Percentiles rank a stretch among this genome's conserved stretches.
Conservation (phyloP, 2,329 filamentous ascomycete genomes). For the Periconia macrospinosa region DNA sequence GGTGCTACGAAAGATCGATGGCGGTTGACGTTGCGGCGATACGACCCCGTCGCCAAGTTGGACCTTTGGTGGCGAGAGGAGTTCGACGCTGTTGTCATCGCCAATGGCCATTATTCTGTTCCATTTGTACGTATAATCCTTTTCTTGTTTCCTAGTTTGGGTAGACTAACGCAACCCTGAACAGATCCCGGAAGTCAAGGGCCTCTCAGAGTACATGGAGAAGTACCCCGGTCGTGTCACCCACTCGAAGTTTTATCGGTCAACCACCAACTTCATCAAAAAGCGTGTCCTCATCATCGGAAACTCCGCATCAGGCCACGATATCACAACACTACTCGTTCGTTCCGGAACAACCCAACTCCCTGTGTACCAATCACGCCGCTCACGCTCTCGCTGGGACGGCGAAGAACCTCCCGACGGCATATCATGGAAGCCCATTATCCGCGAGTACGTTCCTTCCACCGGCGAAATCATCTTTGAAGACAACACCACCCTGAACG, state of each 20-base stretch:
- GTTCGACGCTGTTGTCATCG: conserved; percentile 46
- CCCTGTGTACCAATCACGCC: conserved; percentile 57
- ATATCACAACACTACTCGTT: conserved; percentile 28
- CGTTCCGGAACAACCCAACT: conserved; percentile 26
- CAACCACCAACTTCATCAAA: conserved; percentile 9
- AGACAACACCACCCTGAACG: conserved; percentile 21
- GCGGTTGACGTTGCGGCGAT: conserved; percentile 53
- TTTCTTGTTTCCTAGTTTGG: not conserved
- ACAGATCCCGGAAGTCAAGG: conserved; percentile 52
- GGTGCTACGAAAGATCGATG: conserved; percentile 37
- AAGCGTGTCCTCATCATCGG: conserved; percentile 30
- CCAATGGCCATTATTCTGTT: conserved; percentile 37
- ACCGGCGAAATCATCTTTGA: conserved; percentile 26
- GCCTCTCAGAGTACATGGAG: conserved; percentile 58
- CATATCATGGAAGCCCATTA: conserved; percentile 58
- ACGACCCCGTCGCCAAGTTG: conserved; percentile 47
- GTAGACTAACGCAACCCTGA: not conserved
- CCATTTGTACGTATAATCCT: conserved; percentile 42
- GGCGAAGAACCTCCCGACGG: conserved; percentile 51
- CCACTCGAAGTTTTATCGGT: conserved; percentile 49
- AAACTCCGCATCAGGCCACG: conserved; percentile 37
- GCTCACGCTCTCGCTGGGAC: conserved; percentile 56
- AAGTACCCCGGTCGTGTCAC: conserved; percentile 49
- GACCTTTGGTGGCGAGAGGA: conserved; percentile 59
- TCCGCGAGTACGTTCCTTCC: conserved; percentile 43